These are phyloP conservation scores for Sclerotinia glacialis DNA, from an alignment of 2,329 filamentous ascomycete species.

Conservation along the genomic window DNA sequence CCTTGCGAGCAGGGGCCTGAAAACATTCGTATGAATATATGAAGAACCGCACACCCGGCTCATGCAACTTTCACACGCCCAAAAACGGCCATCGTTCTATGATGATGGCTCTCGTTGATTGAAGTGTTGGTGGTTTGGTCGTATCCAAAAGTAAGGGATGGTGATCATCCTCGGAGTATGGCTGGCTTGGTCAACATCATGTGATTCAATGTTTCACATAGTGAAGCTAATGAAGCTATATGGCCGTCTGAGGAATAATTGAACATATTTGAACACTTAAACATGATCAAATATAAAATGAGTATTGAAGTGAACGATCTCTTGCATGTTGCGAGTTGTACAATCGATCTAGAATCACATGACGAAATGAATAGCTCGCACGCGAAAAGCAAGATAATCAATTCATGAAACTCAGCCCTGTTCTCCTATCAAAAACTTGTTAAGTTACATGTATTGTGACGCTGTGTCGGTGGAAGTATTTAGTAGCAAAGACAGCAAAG, in stretches of 20 bases:
- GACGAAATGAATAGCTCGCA: background rate
- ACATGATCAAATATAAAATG: background rate
- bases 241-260: background rate
- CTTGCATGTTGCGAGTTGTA: background rate
- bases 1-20: constrained; percentile 7
- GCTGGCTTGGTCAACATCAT: no score
- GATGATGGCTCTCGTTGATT: background rate
- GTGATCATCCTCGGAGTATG: background rate
- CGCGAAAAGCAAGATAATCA: background rate
- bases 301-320: background rate
- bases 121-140: background rate
- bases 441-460: background rate
- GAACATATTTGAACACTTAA: background rate
- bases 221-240: background rate
- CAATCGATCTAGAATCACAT: background rate
- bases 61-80: background rate
- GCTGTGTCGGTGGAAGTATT: background rate
- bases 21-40: background rate
- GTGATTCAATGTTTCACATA: no score
- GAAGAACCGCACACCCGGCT: background rate
- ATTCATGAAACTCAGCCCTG: background rate
- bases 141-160: background rate
- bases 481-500: background rate
- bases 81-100: background rate
- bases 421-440: background rate